A percentile compares a stretch with the other conserved stretches of the same genome.
phyloP scores from a whole-genome alignment of 495 filamentous ascomycete genomes.

The Podospora pseudocomata region DNA sequence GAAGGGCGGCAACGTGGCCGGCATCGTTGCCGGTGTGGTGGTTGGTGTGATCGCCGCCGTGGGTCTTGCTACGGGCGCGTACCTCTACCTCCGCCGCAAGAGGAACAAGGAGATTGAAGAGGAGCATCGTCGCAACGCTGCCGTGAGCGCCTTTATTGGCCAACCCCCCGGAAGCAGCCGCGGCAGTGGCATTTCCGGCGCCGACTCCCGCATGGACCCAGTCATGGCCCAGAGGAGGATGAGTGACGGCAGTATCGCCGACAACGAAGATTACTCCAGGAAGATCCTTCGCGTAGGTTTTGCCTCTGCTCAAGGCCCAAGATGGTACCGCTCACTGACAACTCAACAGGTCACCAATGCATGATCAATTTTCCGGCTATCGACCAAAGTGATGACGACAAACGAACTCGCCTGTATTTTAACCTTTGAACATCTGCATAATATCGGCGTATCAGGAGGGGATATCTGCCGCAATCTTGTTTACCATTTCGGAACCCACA shows the following conservation, averaged over 20 bases:
- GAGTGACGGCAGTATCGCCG: conserved; percentile 96
- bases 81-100: conserved; percentile 73
- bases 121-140: conserved; percentile 71
- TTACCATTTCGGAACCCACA: conserved; percentile 42
- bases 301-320: neutral
- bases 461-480: conserved; percentile 24
- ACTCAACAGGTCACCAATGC: conserved; percentile 52
- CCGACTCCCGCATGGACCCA: conserved; percentile 84
- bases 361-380: conserved; percentile 31
- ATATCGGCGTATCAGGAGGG: conserved; percentile 50
- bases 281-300: conserved; percentile 82
- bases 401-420: conserved; percentile 49
- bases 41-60: conserved; percentile 71
- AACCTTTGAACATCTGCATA: conserved; percentile 42
- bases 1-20: conserved; percentile 50
- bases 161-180: conserved; percentile 55
- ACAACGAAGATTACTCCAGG: conserved; percentile 95
- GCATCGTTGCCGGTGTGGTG: conserved; percentile 85
- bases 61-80: conserved; percentile 61
- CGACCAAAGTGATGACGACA: conserved; percentile 40
- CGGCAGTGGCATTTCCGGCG: conserved; percentile 57
- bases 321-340: conserved; percentile 25
- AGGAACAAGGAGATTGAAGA: conserved; percentile 71
- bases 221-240: conserved; percentile 81
- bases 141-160: conserved; percentile 63